Conservation (phyloP, 768 basidiomycete species). For the Lentinus brumalis region DNA sequence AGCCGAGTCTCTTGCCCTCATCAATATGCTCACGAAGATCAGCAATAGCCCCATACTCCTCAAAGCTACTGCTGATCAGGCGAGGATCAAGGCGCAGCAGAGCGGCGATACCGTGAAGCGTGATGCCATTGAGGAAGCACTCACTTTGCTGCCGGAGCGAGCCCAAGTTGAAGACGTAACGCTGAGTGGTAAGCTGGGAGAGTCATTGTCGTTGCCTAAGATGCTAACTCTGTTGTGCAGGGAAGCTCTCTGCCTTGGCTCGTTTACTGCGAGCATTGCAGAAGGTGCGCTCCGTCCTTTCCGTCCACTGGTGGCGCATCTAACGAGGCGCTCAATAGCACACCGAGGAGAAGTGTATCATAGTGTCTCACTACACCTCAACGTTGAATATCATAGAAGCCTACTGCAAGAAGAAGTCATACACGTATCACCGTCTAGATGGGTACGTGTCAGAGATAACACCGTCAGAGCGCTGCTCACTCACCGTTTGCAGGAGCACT, state of each 20-base stretch:
- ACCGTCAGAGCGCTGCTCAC: not conserved
- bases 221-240: conserved; percentile 38
- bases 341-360: conserved; percentile 91
- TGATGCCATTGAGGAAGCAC: conserved; percentile 58
- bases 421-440: conserved; percentile 84
- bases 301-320: not conserved
- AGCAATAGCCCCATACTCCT: conserved; percentile 90
- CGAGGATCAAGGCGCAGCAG: conserved; percentile 41
- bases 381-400: conserved; percentile 91
- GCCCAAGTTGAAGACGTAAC: conserved; percentile 69
- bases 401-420: conserved; percentile 74
- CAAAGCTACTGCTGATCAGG: conserved; percentile 74
- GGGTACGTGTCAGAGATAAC: conserved; percentile 49
- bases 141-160: conserved; percentile 59
- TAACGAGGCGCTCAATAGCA: conserved; percentile 40
- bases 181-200: conserved; percentile 66
- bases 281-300: conserved; percentile 41
- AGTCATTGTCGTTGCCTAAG: not conserved
- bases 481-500: conserved; percentile 57
- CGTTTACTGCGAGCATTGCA: conserved; percentile 62
- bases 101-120: conserved; percentile 44
- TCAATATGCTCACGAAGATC: conserved; percentile 83
- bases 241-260: conserved; percentile 71
- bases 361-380: conserved; percentile 96
- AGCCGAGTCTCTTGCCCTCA: conserved; percentile 77